Evolutionary conservation across 2,329 filamentous ascomycete species (phyloP), one percentile per base, ranked within the genome.

Genomic region (Fulvia fulva): DNA sequence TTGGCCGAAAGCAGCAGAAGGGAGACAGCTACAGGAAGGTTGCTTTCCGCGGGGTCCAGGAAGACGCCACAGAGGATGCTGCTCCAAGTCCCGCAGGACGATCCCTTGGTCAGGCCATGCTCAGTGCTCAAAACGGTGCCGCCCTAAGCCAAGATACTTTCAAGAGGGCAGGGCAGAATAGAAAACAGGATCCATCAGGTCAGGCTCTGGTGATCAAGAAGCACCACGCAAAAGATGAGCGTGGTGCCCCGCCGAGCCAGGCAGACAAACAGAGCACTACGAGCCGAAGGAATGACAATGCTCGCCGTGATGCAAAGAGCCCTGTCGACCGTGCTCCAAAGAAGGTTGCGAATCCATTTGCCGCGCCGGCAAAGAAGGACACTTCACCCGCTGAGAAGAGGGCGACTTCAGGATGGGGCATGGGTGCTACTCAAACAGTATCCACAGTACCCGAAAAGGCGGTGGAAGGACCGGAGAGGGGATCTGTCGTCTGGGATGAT

Each of bases 361-460:
- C 11, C n/a, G 21, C 44, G 25, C 44, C 44, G 5, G 11, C 44
- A 3, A 26, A 25, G 8, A n/a, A 14, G 22, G 21, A 47, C 8
- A 47, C 21, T 47, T 19, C 21, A 16, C 25, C 21, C 5, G 21
- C 14, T 12, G 44, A 26, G 21, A 12, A 23, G 11, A 19, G 25
- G 9, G 11, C 47, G 19, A 37, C 25, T 16, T 52, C 55, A 30
- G 55, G 47, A 30, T 57, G 55, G 55, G 47, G 55, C 21, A 32
- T 34, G 12, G 47, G 55, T 6, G 55, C 32, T 2, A 57, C 47
- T 2, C 32, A 32, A 22, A 57, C 55, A 6, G 22, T 43, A 16
- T 25, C 47, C 12, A 14, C 45, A 7, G 22, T 43, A 11, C 23
- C 47, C 14, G 21, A 52, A 23, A 34, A 52, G 37, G 25, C 47